Evolutionary conservation across 306 rosid genomes (phyloP).

Genomic region (Mimosa pudica): DNA sequence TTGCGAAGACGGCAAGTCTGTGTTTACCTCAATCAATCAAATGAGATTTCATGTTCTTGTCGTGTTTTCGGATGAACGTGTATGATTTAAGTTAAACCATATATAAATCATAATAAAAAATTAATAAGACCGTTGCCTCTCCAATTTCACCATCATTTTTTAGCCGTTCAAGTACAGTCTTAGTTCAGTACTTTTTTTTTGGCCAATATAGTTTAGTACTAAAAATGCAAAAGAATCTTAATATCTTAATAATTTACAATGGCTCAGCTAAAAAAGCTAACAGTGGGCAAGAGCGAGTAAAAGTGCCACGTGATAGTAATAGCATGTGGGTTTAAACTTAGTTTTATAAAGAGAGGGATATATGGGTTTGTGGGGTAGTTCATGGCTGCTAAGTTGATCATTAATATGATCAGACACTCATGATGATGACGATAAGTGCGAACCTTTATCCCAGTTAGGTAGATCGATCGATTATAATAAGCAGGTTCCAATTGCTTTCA

Average conservation of each 20-base stretch:
- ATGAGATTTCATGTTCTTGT: not conserved
- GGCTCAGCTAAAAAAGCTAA: not conserved
- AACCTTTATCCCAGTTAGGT: too few relatives aligned
- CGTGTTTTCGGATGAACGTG: not conserved
- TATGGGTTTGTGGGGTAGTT: too few relatives aligned
- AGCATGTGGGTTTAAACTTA: too few relatives aligned
- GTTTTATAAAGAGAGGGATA: too few relatives aligned
- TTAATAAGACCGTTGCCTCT: not conserved
- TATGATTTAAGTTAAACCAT: not conserved
- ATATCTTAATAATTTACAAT: too few relatives aligned
- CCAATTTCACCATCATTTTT: not conserved
- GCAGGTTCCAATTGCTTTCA: too few relatives aligned
- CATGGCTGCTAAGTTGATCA: too few relatives aligned
- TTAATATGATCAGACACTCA: too few relatives aligned
- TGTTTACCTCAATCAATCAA: not conserved
- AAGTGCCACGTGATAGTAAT: not conserved
- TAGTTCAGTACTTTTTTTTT: not conserved
- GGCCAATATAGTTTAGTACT: too few relatives aligned
- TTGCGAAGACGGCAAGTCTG: not conserved
- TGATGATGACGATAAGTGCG: too few relatives aligned
- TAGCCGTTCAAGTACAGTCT: not conserved
- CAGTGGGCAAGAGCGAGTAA: not conserved
- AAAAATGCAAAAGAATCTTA: not conserved
- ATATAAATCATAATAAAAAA: not conserved
- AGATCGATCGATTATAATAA: too few relatives aligned